A percentile compares a stretch with the other conserved stretches of the same genome.
Conservation (phyloP, 2,329 filamentous ascomycete genomes). For the Penicillium sp. region DNA sequence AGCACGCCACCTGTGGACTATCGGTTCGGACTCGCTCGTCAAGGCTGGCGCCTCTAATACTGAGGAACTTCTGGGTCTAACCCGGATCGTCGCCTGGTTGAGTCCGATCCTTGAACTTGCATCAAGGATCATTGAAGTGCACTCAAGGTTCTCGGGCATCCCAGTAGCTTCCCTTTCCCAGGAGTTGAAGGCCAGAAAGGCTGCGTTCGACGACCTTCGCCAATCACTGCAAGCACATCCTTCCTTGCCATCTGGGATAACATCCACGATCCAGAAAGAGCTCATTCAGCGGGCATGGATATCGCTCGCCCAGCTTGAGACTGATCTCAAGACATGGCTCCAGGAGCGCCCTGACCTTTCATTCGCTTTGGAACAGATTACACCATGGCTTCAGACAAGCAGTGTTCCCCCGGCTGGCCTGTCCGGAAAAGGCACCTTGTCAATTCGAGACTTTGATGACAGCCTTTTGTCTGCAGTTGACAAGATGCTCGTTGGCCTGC, state of each 20-base stretch:
- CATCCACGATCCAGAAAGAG: slow-evolving; percentile 35
- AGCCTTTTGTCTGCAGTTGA: slow-evolving; percentile 69
- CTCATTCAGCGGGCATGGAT: slow-evolving; percentile 34
- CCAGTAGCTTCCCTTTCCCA: slow-evolving; percentile 53
- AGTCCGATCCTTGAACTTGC: slow-evolving; percentile 68
- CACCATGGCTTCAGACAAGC: slow-evolving; percentile 62
- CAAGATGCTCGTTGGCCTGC: slow-evolving; percentile 76
- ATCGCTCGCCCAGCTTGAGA: slow-evolving; percentile 37
- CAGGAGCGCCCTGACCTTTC: slow-evolving; percentile 60
- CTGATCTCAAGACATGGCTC: slow-evolving; percentile 51
- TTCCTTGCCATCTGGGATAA: slow-evolving; percentile 57
- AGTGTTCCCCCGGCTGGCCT: slow-evolving; percentile 16
- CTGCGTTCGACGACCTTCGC: slow-evolving; percentile 52
- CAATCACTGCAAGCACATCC: slow-evolving; percentile 50
- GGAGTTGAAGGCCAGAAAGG: slow-evolving; percentile 56
- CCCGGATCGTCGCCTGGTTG: slow-evolving; percentile 61
- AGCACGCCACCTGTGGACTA: slow-evolving; percentile 41
- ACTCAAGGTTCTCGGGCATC: slow-evolving; percentile 64
- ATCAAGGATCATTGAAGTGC: slow-evolving; percentile 64
- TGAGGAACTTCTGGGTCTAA: slow-evolving; percentile 30
- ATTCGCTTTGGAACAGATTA: slow-evolving; percentile 69
- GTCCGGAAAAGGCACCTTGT: slow-evolving; percentile 25
- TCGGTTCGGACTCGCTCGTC: slow-evolving; percentile 30
- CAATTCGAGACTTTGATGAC: slow-evolving; percentile 56
- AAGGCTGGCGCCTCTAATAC: slow-evolving; percentile 22